These are phyloP conservation scores for Solioccasus polychromus DNA, from an alignment of 768 basidiomycete genomes.

Conservation along the genomic window DNA sequence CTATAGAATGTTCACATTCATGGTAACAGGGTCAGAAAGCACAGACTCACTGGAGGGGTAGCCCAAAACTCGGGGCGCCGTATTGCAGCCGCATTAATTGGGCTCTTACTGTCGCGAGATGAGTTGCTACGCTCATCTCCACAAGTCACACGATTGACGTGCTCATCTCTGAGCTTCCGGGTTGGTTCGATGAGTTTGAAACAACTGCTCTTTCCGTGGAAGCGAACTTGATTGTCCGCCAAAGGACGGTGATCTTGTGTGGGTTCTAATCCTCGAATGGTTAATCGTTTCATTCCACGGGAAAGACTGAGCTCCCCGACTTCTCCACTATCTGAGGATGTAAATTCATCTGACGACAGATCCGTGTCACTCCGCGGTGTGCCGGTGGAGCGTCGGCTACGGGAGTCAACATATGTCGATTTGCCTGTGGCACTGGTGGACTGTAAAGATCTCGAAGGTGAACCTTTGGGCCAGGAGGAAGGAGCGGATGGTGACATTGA, in stretches of 20 bases:
- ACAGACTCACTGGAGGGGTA: slow-evolving; percentile 48
- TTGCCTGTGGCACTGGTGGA: slow-evolving; percentile 7
- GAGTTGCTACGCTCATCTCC: slow-evolving; percentile 15
- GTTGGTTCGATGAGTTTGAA: slow-evolving; percentile 54
- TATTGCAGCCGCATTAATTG: slow-evolving; percentile 18
- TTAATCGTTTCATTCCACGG: slow-evolving; percentile 36
- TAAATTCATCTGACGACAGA: slow-evolving; percentile 23
- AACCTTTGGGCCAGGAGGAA: slow-evolving; percentile 14
- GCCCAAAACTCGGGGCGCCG: slow-evolving; percentile 55
- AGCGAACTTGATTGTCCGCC: slow-evolving; percentile 45
- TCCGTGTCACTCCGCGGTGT: slow-evolving; percentile 28
- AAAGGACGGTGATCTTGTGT: slow-evolving; percentile 32
- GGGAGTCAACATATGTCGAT: slow-evolving; percentile 6
- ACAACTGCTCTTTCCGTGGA: slow-evolving; percentile 62
- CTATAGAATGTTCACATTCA: slow-evolving; percentile 29
- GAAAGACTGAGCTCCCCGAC: slow-evolving; percentile 39
- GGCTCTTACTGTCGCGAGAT: slow-evolving; percentile 19
- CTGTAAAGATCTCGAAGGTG: slow-evolving; percentile 10
- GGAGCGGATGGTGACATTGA: slow-evolving; percentile 19
- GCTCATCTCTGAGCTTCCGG: slow-evolving; percentile 50
- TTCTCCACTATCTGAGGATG: slow-evolving; percentile 37
- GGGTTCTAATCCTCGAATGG: slow-evolving; percentile 37
- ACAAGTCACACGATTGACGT: slow-evolving; percentile 37
- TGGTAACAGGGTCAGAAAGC: neutral
- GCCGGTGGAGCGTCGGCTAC: slow-evolving; percentile 14